Conservation (phyloP, 73 alveolate genomes). For the Effrenium voratum region DNA sequence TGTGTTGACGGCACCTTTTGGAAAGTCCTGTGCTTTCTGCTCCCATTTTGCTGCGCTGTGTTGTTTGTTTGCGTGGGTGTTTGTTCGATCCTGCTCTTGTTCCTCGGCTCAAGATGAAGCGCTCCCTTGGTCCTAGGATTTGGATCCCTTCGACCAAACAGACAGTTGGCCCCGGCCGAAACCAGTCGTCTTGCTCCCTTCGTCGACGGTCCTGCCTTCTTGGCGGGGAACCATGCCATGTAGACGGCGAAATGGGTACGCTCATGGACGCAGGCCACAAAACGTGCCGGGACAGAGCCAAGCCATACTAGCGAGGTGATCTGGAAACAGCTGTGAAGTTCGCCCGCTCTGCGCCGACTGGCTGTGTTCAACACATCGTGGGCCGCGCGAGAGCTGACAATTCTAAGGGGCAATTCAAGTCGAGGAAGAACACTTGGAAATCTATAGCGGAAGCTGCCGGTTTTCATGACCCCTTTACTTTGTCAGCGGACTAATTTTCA, state of each 20-base stretch:
- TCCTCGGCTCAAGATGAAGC: conserved; percentile 1
- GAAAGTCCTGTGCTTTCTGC: too few relatives aligned
- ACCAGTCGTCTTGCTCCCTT: background rate
- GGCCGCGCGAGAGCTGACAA: background rate
- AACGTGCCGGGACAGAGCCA: background rate
- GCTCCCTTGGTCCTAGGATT: background rate
- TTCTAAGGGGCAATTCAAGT: background rate
- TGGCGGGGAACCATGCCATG: background rate
- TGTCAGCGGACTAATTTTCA: background rate
- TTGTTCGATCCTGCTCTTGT: background rate
- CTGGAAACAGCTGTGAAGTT: too few relatives aligned
- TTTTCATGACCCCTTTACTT: background rate
- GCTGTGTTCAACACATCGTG: background rate
- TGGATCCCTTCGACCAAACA: background rate
- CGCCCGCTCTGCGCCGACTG: too few relatives aligned
- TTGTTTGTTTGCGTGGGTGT: too few relatives aligned
- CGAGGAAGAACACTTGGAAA: too few relatives aligned
- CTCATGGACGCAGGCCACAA: background rate
- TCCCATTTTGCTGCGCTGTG: too few relatives aligned
- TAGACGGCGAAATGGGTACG: background rate
- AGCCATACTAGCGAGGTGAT: too few relatives aligned
- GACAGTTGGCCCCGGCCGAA: too few relatives aligned
- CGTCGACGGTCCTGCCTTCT: background rate
- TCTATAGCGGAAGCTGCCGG: background rate
- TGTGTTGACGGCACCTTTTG: background rate